Conservation (phyloP, 2,329 filamentous ascomycete species). For the Epichloe gansuensis region DNA sequence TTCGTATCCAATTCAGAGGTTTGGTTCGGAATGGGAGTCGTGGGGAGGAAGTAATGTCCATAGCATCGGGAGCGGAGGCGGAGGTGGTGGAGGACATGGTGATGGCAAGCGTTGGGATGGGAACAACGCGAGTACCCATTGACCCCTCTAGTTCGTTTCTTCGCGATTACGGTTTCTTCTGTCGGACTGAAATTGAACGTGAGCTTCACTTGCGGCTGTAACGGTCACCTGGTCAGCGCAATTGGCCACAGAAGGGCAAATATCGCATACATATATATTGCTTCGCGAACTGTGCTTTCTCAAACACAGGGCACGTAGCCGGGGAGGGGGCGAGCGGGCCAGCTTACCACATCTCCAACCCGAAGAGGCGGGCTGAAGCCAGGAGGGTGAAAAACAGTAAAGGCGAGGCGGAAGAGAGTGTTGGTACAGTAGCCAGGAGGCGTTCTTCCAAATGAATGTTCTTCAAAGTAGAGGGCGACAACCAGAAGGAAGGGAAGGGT, state of each 20-base stretch:
- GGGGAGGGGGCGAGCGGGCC: not conserved
- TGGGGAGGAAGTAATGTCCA: slow-evolving; percentile 47
- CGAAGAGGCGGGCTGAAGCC: not conserved
- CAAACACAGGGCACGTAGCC: slow-evolving; percentile 1
- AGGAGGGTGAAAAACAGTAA: not conserved
- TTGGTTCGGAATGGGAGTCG: slow-evolving; percentile 30
- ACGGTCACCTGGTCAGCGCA: slow-evolving; percentile 1
- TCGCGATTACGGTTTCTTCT: not conserved
- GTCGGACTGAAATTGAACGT: not conserved
- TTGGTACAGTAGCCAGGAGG: not conserved
- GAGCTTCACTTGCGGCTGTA: slow-evolving; percentile 1
- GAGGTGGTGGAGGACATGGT: slow-evolving; percentile 47
- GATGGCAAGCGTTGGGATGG: slow-evolving; percentile 44
- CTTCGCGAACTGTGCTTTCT: not conserved
- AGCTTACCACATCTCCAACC: slow-evolving; percentile 7
- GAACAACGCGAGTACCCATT: slow-evolving; percentile 38
- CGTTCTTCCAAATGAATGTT: no score
- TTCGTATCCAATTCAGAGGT: slow-evolving; percentile 30
- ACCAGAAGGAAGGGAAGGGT: not conserved
- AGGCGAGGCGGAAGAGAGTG: not conserved
- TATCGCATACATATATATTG: not conserved
- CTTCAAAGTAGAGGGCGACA: not conserved
- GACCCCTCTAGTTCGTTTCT: slow-evolving; percentile 1
- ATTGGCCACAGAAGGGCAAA: not conserved
- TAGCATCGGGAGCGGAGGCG: slow-evolving; percentile 46